Evolutionary conservation across 1,139 yeast genomes (phyloP).

Genomic region (Debaryomyces coudertii): DNA sequence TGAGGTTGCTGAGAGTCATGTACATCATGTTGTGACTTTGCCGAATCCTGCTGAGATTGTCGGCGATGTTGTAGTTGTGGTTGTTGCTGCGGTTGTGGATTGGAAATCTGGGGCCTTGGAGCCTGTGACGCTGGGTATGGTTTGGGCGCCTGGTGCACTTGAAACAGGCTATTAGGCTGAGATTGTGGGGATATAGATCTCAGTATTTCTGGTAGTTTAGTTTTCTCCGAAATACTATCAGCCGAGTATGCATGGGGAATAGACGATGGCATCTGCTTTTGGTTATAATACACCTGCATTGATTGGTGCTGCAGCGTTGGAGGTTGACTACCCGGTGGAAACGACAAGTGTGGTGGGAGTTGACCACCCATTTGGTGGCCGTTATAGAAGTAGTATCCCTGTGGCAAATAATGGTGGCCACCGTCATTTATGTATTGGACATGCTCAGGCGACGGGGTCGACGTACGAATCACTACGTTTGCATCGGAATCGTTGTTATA

Average conservation of each 20-base stretch:
- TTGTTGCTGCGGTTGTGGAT: constrained; percentile 13
- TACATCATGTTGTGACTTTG: constrained; percentile 9
- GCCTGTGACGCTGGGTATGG: constrained; percentile 15
- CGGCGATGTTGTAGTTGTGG: constrained; percentile 13
- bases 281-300: constrained; percentile 7
- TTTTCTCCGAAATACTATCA: neutral
- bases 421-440: constrained; percentile 5
- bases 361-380: constrained; percentile 6
- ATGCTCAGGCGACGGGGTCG: constrained; percentile 18
- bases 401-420: constrained; percentile 4
- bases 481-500: constrained; percentile 16
- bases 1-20: constrained; percentile 23
- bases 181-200: constrained; percentile 13
- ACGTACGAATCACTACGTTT: constrained; percentile 13
- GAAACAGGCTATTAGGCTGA: constrained; percentile 8
- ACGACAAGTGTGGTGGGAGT: constrained; percentile 5
- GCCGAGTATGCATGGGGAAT: constrained; percentile 19
- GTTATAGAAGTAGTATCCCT: constrained; percentile 6
- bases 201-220: constrained; percentile 7
- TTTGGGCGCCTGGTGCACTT: constrained; percentile 11
- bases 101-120: constrained; percentile 12
- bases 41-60: constrained; percentile 4
- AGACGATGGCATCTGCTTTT: constrained; percentile 6
- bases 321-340: constrained; percentile 3
- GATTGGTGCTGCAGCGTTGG: constrained; percentile 23